phyloP scores from a whole-genome alignment of 176 grass and related monocot genomes.

The Otatea glauca region DNA sequence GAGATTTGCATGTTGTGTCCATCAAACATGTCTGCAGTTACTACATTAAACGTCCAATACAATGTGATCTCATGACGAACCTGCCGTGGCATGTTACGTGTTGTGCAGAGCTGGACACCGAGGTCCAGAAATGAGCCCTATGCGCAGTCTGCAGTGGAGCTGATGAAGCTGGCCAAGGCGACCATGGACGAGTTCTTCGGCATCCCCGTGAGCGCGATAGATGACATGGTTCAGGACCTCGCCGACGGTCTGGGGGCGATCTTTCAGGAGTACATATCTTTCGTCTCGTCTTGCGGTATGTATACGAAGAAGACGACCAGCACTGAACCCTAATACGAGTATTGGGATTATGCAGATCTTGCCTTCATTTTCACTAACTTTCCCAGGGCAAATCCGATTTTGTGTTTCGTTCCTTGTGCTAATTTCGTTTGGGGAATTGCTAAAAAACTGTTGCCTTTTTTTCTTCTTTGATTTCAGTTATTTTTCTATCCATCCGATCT shows the following conservation, averaged over 20 bases:
- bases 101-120: constrained; percentile 73
- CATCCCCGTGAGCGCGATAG: constrained; percentile 63
- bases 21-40: background rate
- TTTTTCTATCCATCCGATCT: too few relatives aligned
- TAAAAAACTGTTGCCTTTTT: too few relatives aligned
- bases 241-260: constrained; percentile 60
- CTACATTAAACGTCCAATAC: background rate
- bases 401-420: background rate
- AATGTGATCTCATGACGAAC: background rate
- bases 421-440: too few relatives aligned
- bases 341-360: background rate
- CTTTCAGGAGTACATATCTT: constrained; percentile 77
- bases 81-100: background rate
- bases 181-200: constrained; percentile 86
- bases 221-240: constrained; percentile 77
- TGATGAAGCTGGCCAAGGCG: constrained; percentile 84
- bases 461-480: too few relatives aligned
- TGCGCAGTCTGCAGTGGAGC: constrained; percentile 77
- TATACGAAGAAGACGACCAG: background rate
- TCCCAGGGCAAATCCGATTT: background rate
- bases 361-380: background rate
- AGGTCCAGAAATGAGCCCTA: constrained; percentile 74
- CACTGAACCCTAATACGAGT: background rate
- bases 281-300: constrained; percentile 82
- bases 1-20: constrained; percentile 51